These are phyloP conservation scores for Dunaliella salina DNA, from an alignment of 163 green algal genomes.

Conservation along the genomic window DNA sequence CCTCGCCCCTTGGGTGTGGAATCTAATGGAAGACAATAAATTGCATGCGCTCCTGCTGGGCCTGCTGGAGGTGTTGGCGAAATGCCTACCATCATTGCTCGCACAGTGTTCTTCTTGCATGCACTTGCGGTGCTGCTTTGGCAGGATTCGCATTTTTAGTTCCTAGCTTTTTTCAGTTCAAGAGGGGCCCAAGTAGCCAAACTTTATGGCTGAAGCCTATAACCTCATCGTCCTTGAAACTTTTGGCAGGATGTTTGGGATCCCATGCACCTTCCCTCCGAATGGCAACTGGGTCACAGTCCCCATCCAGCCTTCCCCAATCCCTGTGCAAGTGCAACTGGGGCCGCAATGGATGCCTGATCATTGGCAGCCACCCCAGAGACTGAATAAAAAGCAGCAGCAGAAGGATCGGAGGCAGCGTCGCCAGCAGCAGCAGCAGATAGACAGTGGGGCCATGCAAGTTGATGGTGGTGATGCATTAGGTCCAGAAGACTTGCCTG, in stretches of 20 bases:
- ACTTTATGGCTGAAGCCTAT: not conserved
- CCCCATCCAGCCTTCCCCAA: not conserved
- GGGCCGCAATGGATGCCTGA: not conserved
- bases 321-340: not conserved
- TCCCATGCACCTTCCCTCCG: slow-evolving; percentile 1
- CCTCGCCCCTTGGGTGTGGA: too few species aligned
- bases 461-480: not conserved
- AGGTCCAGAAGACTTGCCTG: not conserved
- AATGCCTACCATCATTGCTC: not conserved
- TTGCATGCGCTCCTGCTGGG: too few species aligned
- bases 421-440: not conserved
- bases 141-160: too few species aligned
- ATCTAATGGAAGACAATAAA: too few species aligned
- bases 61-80: not conserved
- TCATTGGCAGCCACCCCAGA: not conserved
- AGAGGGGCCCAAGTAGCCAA: too few species aligned
- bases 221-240: not conserved
- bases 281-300: slow-evolving; percentile 1
- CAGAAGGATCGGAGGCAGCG: not conserved
- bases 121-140: not conserved
- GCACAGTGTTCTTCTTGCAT: not conserved
- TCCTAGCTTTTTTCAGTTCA: too few species aligned
- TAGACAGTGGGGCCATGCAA: not conserved
- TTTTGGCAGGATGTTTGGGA: not conserved
- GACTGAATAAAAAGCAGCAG: not conserved